These are phyloP conservation scores for Iris macrosiphon DNA, from an alignment of 106 monocot genomes.

Conservation along the genomic window DNA sequence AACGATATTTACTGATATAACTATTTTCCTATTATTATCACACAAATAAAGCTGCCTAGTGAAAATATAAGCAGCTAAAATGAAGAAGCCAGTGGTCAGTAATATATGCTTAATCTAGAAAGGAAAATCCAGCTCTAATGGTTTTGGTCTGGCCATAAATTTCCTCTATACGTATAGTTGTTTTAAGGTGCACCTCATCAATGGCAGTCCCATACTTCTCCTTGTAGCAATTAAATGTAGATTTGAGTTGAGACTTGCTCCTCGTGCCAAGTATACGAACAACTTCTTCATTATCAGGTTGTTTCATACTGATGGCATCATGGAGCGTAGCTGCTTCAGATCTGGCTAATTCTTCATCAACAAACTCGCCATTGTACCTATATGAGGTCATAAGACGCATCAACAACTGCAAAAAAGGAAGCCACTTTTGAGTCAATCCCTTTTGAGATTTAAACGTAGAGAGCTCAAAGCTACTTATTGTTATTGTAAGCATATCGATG, in stretches of 20 bases:
- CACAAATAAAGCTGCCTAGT: not conserved
- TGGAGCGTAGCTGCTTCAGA: conserved; percentile 36
- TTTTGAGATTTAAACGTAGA: no score
- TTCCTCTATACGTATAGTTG: not conserved
- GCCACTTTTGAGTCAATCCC: no score
- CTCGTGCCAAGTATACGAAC: conserved; percentile 41
- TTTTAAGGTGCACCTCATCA: conserved; percentile 49
- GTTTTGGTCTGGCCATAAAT: not conserved
- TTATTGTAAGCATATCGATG: not conserved
- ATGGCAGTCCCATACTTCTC: conserved; percentile 36
- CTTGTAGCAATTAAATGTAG: conserved; percentile 46
- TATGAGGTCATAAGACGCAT: conserved; percentile 49
- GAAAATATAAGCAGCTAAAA: not conserved
- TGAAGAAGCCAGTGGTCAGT: not conserved
- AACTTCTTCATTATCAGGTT: conserved; percentile 27
- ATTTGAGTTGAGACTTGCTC: conserved; percentile 53
- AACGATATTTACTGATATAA: not conserved
- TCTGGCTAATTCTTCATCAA: conserved; percentile 32
- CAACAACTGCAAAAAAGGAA: conserved; percentile 40
- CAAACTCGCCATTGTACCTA: conserved; percentile 31
- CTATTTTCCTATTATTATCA: not conserved
- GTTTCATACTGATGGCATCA: conserved; percentile 29
- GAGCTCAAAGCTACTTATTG: no score
- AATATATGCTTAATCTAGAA: no score
- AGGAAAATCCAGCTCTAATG: no score